These are phyloP conservation scores for Falciphora oryzae DNA, from an alignment of 2,329 filamentous ascomycete genomes.

Conservation along the genomic window DNA sequence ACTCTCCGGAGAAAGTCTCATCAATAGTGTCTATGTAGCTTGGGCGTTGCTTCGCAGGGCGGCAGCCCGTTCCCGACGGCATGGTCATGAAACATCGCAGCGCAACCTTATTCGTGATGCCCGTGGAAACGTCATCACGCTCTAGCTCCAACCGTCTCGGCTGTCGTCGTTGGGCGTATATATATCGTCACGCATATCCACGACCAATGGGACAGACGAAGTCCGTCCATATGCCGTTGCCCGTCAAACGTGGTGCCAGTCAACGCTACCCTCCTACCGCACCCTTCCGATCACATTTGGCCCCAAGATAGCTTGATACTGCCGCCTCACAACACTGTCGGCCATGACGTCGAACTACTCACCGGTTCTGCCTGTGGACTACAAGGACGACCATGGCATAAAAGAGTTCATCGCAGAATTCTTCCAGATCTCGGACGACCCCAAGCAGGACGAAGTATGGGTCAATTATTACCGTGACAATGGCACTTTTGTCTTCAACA, in stretches of 20 bases:
- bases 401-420: constrained; percentile 36
- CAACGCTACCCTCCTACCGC: not conserved
- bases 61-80: not conserved
- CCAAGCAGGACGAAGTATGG: constrained; percentile 37
- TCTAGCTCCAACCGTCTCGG: not conserved
- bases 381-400: constrained; percentile 16
- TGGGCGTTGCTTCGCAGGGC: not conserved
- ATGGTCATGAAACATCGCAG: not conserved
- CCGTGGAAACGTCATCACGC: not conserved
- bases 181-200: not conserved
- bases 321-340: too few relatives aligned
- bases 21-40: not conserved
- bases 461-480: constrained; percentile 34
- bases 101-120: not conserved
- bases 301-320: not conserved
- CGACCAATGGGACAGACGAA: not conserved
- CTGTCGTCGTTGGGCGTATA: not conserved
- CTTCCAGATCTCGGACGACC: constrained; percentile 37
- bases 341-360: constrained; percentile 17
- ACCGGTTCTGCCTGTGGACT: constrained; percentile 22
- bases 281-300: too few relatives aligned
- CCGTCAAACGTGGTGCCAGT: not conserved
- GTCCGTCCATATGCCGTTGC: not conserved
- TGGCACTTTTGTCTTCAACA: constrained; percentile 35
- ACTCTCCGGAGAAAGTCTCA: not conserved